phyloP scores from a whole-genome alignment of 2,329 filamentous ascomycete species.

The Nemania diffusa region DNA sequence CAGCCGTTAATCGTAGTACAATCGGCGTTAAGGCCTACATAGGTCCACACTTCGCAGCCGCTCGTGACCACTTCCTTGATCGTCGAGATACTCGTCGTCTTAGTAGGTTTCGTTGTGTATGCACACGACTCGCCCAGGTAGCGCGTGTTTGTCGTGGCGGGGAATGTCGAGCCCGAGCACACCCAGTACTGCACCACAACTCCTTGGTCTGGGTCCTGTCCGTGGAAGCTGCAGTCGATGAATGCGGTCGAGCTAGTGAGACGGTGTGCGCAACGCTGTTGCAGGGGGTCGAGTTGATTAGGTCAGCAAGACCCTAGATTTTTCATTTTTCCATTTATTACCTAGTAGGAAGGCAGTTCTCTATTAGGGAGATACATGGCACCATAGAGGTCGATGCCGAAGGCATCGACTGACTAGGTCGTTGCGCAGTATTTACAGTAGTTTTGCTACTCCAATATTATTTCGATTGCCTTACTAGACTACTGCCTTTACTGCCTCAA shows the following conservation, averaged over 20 bases:
- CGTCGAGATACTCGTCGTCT: background rate
- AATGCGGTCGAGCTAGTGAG: background rate
- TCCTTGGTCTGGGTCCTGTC: background rate
- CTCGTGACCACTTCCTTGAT: background rate
- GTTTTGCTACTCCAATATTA: too few relatives aligned
- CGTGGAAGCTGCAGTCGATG: slow-evolving; percentile 1
- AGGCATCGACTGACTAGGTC: too few relatives aligned
- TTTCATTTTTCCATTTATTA: too few relatives aligned
- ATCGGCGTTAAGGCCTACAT: background rate
- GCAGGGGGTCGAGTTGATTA: too few relatives aligned
- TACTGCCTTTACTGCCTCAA: too few relatives aligned
- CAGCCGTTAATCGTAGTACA: background rate
- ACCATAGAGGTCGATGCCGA: too few relatives aligned
- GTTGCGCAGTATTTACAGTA: too few relatives aligned
- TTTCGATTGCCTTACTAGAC: too few relatives aligned
- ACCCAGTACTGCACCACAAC: background rate
- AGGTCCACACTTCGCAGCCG: background rate
- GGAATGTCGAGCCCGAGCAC: slow-evolving; percentile 1
- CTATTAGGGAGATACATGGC: too few relatives aligned
- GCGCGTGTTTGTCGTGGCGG: background rate
- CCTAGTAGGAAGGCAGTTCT: too few relatives aligned
- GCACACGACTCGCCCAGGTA: background rate
- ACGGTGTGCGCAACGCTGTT: too few relatives aligned
- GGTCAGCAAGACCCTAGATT: too few relatives aligned
- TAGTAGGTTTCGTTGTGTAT: background rate